Conservation (phyloP, 2,329 filamentous ascomycete genomes). For the Blumeria hordei region DNA sequence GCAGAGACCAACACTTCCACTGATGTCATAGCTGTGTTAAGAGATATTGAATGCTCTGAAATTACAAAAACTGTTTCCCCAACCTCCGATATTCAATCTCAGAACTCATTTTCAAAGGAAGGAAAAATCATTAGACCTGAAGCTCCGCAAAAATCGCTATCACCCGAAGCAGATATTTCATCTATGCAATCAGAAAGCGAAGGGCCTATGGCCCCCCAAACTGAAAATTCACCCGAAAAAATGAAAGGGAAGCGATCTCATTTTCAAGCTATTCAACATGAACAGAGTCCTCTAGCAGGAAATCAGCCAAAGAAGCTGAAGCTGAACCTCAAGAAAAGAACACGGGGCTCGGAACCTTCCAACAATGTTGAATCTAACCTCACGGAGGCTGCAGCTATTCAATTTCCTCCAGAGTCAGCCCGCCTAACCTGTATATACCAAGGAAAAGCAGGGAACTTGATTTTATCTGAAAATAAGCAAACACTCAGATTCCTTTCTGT, state of each 20-base stretch:
- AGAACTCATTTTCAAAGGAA: no score
- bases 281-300: neutral
- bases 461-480: constrained; percentile 9
- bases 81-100: no score
- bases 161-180: no score
- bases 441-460: constrained; percentile 9
- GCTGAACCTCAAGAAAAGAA: neutral
- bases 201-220: no score
- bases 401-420: constrained; percentile 4
- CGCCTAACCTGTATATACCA: constrained; percentile 9
- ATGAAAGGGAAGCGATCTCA: neutral
- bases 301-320: neutral
- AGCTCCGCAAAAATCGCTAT: no score
- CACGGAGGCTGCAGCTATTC: constrained; percentile 3
- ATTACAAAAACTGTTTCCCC: no score
- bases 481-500: constrained; percentile 8
- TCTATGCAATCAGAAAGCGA: no score
- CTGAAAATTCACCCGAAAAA: no score
- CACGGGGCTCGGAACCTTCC: neutral
- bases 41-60: no score
- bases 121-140: no score
- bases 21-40: no score
- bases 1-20: no score
- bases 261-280: neutral
- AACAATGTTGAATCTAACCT: neutral